phyloP scores from a whole-genome alignment of 768 basidiomycete genomes.

The Kwoniella sp. region DNA sequence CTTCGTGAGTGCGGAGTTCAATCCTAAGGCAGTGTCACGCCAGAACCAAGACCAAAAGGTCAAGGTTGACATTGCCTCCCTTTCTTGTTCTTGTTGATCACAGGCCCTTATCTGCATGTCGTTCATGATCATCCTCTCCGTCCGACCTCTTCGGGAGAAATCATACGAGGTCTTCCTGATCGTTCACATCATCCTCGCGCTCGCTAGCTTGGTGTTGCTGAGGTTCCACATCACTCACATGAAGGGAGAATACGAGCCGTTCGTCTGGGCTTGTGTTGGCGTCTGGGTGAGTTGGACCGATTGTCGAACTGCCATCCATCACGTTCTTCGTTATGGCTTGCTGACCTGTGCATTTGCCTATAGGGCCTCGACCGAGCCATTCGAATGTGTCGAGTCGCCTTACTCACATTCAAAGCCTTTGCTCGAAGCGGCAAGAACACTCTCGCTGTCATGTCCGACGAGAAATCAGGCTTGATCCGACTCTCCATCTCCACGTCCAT shows the following conservation, averaged over 20 bases:
- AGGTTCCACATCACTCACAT: constrained; percentile 34
- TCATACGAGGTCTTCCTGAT: constrained; percentile 42
- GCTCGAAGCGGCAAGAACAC: constrained; percentile 12
- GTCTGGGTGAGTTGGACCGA: constrained; percentile 30
- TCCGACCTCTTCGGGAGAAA: constrained; percentile 25
- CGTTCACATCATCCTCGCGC: constrained; percentile 30
- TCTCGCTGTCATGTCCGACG: constrained; percentile 7
- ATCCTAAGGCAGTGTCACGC: too few species aligned
- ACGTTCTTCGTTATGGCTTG: too few species aligned
- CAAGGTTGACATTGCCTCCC: too few species aligned
- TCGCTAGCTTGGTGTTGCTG: constrained; percentile 24
- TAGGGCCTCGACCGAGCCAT: constrained; percentile 13
- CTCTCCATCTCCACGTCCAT: constrained; percentile 21
- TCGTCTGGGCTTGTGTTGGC: constrained; percentile 31
- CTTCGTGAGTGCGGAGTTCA: constrained; percentile 32
- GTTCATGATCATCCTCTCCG: constrained; percentile 31
- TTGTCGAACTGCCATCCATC: background rate
- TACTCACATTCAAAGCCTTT: constrained; percentile 12
- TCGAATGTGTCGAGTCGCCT: constrained; percentile 3
- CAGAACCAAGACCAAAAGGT: too few species aligned
- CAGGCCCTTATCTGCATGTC: constrained; percentile 31
- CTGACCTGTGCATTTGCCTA: too few species aligned
- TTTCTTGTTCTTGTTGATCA: background rate
- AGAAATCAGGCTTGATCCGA: constrained; percentile 22
- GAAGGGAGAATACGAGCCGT: constrained; percentile 31